These are phyloP conservation scores for Talaromyces albobiverticillius DNA, from an alignment of 2,329 filamentous ascomycete species.

Conservation along the genomic window DNA sequence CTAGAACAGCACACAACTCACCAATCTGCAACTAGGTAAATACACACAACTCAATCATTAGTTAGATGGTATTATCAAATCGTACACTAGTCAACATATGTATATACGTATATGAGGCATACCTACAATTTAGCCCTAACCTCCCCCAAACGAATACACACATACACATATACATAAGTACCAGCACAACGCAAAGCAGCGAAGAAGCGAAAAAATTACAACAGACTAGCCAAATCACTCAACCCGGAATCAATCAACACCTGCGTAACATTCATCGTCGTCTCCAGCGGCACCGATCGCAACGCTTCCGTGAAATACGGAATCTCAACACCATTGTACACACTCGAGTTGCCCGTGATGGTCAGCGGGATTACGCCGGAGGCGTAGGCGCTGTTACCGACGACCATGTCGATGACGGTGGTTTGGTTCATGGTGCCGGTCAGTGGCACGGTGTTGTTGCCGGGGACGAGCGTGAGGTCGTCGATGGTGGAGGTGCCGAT, in stretches of 20 bases:
- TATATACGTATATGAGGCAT: no score
- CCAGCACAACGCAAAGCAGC: neutral
- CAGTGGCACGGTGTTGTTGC: conserved; percentile 53
- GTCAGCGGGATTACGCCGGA: conserved; percentile 51
- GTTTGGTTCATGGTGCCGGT: conserved; percentile 47
- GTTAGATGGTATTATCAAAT: no score
- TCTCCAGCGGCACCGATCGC: conserved; percentile 41
- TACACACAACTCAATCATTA: no score
- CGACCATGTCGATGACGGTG: conserved; percentile 29
- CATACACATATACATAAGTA: no score
- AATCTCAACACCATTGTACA: conserved; percentile 50
- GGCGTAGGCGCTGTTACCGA: conserved; percentile 34
- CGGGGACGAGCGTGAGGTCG: conserved; percentile 53
- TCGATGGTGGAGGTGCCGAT: conserved; percentile 53
- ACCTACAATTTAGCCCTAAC: no score
- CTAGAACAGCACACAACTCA: no score
- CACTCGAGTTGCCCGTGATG: conserved; percentile 49
- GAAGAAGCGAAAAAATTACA: neutral
- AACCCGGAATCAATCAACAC: conserved; percentile 23
- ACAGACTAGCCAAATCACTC: neutral
- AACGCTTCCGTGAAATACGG: conserved; percentile 55
- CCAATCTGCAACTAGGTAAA: no score
- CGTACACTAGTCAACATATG: no score
- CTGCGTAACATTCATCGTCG: conserved; percentile 45
- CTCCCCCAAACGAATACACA: no score